Evolutionary conservation across 768 basidiomycete species (phyloP).

Genomic region (Megacollybia marginata): DNA sequence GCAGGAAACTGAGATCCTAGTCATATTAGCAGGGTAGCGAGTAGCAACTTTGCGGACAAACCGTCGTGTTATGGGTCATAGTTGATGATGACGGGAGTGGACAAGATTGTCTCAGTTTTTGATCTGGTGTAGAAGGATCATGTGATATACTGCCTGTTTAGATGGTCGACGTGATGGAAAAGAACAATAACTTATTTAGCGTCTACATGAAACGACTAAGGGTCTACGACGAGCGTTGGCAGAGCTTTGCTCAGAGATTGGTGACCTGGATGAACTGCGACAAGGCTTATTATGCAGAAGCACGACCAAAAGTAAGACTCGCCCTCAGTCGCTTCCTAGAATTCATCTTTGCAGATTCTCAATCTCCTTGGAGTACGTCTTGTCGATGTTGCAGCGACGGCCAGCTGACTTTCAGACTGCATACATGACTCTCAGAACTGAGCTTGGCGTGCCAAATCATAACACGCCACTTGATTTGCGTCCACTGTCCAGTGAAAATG

Average conservation of each 20-base stretch:
- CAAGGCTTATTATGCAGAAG: constrained; percentile 45
- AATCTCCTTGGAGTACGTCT: constrained; percentile 28
- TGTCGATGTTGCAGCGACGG: constrained; percentile 16
- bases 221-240: constrained; percentile 8
- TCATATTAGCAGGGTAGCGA: too few species aligned
- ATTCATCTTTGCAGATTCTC: background rate
- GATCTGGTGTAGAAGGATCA: background rate
- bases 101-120: too few species aligned
- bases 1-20: too few species aligned
- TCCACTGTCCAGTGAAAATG: too few species aligned
- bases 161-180: constrained; percentile 23
- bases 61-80: too few species aligned
- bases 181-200: constrained; percentile 27
- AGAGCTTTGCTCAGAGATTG: constrained; percentile 26
- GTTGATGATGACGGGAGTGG: too few species aligned
- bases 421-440: background rate
- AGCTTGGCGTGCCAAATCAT: background rate
- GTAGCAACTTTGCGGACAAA: too few species aligned
- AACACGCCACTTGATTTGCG: background rate
- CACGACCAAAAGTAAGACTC: constrained; percentile 37
- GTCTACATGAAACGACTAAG: constrained; percentile 23
- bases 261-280: constrained; percentile 35
- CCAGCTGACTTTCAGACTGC: background rate
- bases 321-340: background rate
- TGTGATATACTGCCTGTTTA: constrained; percentile 8